Conservation (phyloP, 2,329 filamentous ascomycete species). For the Cladorrhinum sp. region DNA sequence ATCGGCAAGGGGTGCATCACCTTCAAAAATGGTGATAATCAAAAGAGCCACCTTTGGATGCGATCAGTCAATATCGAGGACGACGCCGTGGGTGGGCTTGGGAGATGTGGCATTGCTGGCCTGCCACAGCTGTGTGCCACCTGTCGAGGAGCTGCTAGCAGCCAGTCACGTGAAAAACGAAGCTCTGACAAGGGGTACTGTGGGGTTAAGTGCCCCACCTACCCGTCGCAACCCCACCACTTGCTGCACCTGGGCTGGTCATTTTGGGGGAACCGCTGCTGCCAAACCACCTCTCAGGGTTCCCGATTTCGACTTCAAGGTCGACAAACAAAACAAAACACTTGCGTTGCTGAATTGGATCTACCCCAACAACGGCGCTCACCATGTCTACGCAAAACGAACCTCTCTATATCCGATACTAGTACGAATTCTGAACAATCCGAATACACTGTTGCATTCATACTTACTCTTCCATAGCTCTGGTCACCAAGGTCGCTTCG, state of each 20-base stretch:
- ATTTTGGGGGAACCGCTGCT: background rate
- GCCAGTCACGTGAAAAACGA: slow-evolving; percentile 24
- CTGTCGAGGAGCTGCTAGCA: slow-evolving; percentile 9
- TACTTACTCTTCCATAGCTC: slow-evolving; percentile 59
- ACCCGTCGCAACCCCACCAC: background rate
- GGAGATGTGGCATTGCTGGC: slow-evolving; percentile 31
- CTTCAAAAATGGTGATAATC: slow-evolving; percentile 17
- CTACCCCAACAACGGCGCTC: slow-evolving; percentile 38
- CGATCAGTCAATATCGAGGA: slow-evolving; percentile 25
- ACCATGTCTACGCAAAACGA: slow-evolving; percentile 68
- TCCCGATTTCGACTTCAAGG: slow-evolving; percentile 36
- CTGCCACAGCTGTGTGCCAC: slow-evolving; percentile 17
- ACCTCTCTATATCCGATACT: slow-evolving; percentile 94
- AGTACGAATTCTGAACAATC: slow-evolving; percentile 57
- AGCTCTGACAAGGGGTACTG: slow-evolving; percentile 8
- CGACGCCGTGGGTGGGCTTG: slow-evolving; percentile 15
- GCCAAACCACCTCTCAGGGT: slow-evolving; percentile 16
- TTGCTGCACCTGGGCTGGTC: background rate
- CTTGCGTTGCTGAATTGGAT: background rate
- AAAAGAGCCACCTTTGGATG: slow-evolving; percentile 22
- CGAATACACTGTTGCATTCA: background rate
- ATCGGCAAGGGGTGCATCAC: slow-evolving; percentile 26
- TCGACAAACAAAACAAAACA: slow-evolving; percentile 35
- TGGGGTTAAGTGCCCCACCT: slow-evolving; percentile 26
- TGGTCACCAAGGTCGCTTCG: slow-evolving; percentile 94